Evolutionary conservation across 169 alveolate genomes (phyloP).

Genomic region (Babesia ovis): DNA sequence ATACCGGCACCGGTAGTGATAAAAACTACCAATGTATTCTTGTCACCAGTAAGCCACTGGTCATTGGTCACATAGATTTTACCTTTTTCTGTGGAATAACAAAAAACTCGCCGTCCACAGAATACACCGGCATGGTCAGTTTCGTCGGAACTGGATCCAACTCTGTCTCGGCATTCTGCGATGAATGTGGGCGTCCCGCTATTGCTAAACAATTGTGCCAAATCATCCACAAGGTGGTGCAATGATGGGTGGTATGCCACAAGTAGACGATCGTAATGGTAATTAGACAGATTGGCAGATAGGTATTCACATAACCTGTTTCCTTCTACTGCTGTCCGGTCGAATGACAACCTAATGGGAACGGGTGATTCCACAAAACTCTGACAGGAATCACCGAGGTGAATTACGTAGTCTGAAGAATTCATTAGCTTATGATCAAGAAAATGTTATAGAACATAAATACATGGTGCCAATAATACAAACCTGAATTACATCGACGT

Average conservation of each 20-base stretch:
- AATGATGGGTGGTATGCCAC: constrained; percentile 22
- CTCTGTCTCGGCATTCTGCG: constrained; percentile 22
- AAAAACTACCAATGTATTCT: constrained; percentile 5
- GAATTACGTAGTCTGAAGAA: constrained; percentile 46
- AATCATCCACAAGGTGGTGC: constrained; percentile 13
- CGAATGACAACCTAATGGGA: constrained; percentile 11
- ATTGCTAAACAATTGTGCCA: background rate
- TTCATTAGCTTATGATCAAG: background rate
- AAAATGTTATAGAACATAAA: background rate
- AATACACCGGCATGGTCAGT: background rate
- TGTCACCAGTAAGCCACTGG: background rate
- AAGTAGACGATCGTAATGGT: constrained; percentile 5
- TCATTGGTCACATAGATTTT: background rate
- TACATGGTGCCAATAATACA: background rate
- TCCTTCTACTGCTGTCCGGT: background rate
- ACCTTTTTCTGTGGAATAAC: background rate
- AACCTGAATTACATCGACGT: constrained; percentile 53
- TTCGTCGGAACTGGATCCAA: background rate
- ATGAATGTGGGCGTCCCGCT: background rate
- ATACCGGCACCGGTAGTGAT: background rate
- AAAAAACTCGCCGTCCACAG: constrained; percentile 1
- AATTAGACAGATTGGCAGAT: background rate
- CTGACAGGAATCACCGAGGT: constrained; percentile 57
- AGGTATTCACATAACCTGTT: background rate
- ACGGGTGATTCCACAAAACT: constrained; percentile 18